phyloP scores from a whole-genome alignment of 2,329 filamentous ascomycete species.

The Exutisphaerella laricina region DNA sequence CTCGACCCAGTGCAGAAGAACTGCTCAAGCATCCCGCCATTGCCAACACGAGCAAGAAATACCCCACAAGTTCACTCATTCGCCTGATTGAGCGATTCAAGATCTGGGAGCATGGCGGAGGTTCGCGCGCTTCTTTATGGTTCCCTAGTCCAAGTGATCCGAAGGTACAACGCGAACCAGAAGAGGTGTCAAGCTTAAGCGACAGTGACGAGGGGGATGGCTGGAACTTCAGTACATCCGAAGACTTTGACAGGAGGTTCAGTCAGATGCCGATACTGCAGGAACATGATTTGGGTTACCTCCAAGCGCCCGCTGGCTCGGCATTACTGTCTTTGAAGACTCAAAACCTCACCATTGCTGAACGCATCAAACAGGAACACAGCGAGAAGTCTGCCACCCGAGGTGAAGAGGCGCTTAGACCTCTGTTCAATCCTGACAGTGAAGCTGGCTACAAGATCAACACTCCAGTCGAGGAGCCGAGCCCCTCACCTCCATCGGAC shows the following conservation, averaged over 20 bases:
- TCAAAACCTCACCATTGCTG: conserved; percentile 20
- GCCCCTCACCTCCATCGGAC: conserved; percentile 40
- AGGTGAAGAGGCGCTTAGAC: conserved; percentile 52
- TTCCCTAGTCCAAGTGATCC: conserved; percentile 46
- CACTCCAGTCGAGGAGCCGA: conserved; percentile 26
- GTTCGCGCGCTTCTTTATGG: conserved; percentile 61
- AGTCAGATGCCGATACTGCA: conserved; percentile 28
- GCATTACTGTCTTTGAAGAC: conserved; percentile 18
- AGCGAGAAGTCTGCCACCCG: conserved; percentile 54
- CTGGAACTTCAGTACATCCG: conserved; percentile 62
- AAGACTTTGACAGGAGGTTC: conserved; percentile 49
- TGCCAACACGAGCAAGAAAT: conserved; percentile 54
- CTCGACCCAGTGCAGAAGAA: conserved; percentile 63
- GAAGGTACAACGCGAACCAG: conserved; percentile 28
- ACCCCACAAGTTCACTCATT: conserved; percentile 59
- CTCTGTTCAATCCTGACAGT: conserved; percentile 50
- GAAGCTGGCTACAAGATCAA: conserved; percentile 51
- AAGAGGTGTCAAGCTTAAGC: conserved; percentile 36
- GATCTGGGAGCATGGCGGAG: conserved; percentile 69
- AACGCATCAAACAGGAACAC: conserved; percentile 44
- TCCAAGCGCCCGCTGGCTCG: conserved; percentile 18
- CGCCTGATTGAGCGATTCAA: conserved; percentile 67
- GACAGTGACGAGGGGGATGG: conserved; percentile 39
- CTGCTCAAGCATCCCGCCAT: conserved; percentile 68
- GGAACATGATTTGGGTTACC: conserved; percentile 21